Percentiles rank a stretch among this genome's conserved stretches.
Evolutionary conservation across 1,139 yeast species (phyloP).

Genomic region (Blastobotrys ciferrii): DNA sequence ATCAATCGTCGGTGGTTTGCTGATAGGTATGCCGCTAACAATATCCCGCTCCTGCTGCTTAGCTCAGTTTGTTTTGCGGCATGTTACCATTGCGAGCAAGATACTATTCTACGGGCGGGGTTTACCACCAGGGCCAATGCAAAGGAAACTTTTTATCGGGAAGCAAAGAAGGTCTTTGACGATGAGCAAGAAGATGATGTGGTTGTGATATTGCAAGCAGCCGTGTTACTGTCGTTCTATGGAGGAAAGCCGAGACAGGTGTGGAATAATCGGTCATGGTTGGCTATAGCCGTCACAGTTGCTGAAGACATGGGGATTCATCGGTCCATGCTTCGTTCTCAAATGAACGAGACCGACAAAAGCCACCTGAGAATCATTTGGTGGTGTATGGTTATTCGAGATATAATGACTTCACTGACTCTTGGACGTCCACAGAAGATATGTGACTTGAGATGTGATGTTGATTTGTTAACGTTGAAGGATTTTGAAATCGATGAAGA

Average conservation of each 20-base stretch:
- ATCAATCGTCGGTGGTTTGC: slow-evolving; percentile 21
- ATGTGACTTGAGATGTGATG: slow-evolving; percentile 5
- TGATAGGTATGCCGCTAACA: slow-evolving; percentile 7
- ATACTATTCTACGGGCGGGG: slow-evolving; percentile 13
- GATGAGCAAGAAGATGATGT: slow-evolving; percentile 15
- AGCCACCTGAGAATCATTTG: slow-evolving; percentile 17
- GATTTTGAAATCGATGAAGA: slow-evolving; percentile 3
- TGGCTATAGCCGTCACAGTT: slow-evolving; percentile 18
- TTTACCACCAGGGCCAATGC: slow-evolving; percentile 15
- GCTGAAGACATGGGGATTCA: slow-evolving; percentile 22
- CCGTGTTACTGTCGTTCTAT: slow-evolving; percentile 18
- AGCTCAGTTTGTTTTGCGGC: slow-evolving; percentile 20
- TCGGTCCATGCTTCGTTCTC: slow-evolving; percentile 15
- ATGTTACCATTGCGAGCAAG: slow-evolving; percentile 19
- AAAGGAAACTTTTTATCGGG: slow-evolving; percentile 15
- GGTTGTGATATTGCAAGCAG: slow-evolving; percentile 15
- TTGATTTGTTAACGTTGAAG: slow-evolving; percentile 1
- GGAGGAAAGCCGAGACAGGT: slow-evolving; percentile 19
- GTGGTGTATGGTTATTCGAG: slow-evolving; percentile 20
- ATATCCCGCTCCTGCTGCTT: slow-evolving; percentile 16
- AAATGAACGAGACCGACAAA: slow-evolving; percentile 18
- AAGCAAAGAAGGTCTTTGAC: slow-evolving; percentile 16
- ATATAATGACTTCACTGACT: slow-evolving; percentile 20
- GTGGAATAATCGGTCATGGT: slow-evolving; percentile 20
- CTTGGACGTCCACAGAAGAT: slow-evolving; percentile 21